phyloP scores from a whole-genome alignment of 2,329 filamentous ascomycete species.

The Cladosporium sp. region DNA sequence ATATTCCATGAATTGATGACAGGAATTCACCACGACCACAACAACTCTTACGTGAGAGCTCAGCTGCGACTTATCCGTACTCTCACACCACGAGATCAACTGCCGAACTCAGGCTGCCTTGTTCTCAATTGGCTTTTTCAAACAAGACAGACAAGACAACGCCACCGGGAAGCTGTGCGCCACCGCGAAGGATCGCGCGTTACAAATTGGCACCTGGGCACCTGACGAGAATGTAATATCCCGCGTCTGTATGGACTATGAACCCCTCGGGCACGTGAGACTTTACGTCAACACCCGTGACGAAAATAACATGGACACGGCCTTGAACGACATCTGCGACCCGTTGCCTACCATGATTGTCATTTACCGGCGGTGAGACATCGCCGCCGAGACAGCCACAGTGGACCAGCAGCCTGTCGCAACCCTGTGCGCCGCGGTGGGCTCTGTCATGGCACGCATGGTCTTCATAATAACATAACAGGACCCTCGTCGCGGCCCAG shows the following conservation, averaged over 20 bases:
- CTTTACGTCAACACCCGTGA: neutral
- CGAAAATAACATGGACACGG: neutral
- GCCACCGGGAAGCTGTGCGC: neutral
- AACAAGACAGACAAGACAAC: constrained; percentile 8
- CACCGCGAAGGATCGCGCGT: neutral
- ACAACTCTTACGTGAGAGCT: no score
- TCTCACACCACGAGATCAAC: no score
- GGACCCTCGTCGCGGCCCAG: neutral
- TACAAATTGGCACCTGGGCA: neutral
- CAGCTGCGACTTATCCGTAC: no score
- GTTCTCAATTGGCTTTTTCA: neutral
- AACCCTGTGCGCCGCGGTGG: neutral
- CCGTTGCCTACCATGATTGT: neutral
- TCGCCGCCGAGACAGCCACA: constrained; percentile 8
- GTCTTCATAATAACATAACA: neutral
- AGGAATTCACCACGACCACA: neutral
- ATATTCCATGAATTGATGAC: neutral
- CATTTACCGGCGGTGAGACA: neutral
- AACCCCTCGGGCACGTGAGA: neutral
- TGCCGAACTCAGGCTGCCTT: neutral
- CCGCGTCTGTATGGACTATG: neutral
- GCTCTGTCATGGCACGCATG: neutral
- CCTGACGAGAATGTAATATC: neutral
- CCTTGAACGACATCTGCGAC: neutral
- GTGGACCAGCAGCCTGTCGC: neutral